phyloP scores from a whole-genome alignment of 129 eudicot genomes.

The Heracleum sosnowskyi region DNA sequence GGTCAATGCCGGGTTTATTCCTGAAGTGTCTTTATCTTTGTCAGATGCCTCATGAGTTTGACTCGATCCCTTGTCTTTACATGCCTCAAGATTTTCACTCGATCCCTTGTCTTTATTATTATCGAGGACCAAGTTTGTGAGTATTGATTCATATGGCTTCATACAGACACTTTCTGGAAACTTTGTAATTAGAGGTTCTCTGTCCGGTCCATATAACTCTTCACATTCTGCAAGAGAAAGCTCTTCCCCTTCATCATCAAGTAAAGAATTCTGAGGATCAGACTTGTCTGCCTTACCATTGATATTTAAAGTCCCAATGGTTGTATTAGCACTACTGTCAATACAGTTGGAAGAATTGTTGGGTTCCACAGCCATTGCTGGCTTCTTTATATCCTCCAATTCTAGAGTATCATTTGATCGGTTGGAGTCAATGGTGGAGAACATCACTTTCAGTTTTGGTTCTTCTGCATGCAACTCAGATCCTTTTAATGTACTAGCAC shows the following conservation, averaged over 20 bases:
- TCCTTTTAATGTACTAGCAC: conserved; percentile 39
- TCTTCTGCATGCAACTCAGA: conserved; percentile 41
- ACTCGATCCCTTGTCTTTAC: conserved; percentile 18
- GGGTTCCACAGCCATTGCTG: conserved; percentile 8
- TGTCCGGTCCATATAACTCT: conserved; percentile 90
- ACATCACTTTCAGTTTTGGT: conserved; percentile 58
- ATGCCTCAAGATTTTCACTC: conserved; percentile 17
- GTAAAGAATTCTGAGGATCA: conserved; percentile 13
- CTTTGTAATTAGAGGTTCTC: conserved; percentile 55
- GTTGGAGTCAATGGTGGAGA: conserved; percentile 47
- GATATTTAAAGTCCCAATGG: conserved; percentile 8
- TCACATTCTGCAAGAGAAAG: conserved; percentile 65
- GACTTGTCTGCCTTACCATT: conserved; percentile 17
- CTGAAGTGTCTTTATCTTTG: conserved; percentile 6
- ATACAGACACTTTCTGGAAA: conserved; percentile 37
- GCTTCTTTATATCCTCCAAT: conserved; percentile 26
- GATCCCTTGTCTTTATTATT: conserved; percentile 22
- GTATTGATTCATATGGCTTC: conserved; percentile 25
- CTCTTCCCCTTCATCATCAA: conserved; percentile 46
- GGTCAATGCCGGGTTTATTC: not conserved
- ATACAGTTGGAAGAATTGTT: conserved; percentile 10
- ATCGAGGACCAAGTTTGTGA: conserved; percentile 18
- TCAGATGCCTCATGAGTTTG: conserved; percentile 24
- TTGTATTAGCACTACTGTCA: not conserved
- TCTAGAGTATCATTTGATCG: conserved; percentile 22